phyloP scores from a whole-genome alignment of 2,329 filamentous ascomycete species.

The Penicillium sp. region DNA sequence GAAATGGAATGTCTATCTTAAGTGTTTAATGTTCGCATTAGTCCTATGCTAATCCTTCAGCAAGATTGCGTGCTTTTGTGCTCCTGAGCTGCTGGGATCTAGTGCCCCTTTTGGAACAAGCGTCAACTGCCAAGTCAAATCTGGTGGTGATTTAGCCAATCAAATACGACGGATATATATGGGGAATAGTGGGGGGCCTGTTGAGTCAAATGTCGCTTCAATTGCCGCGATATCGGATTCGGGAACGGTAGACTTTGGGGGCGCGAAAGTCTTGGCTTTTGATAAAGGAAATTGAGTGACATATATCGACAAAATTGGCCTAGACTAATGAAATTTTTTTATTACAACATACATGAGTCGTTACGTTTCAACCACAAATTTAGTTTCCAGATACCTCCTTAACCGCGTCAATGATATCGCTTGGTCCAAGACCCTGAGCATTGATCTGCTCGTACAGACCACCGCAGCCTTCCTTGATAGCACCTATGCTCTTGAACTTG shows the following conservation, averaged over 20 bases:
- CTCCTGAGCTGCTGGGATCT: not conserved
- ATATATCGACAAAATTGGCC: not conserved
- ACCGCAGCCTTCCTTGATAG: conserved; percentile 40
- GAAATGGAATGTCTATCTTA: not conserved
- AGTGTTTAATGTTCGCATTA: not conserved
- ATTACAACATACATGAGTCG: conserved; percentile 1
- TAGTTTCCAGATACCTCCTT: conserved; percentile 26
- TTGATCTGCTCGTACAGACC: conserved; percentile 41
- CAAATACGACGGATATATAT: not conserved
- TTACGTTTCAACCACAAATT: not conserved
- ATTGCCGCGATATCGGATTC: not conserved
- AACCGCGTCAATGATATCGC: conserved; percentile 34
- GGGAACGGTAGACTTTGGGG: not conserved
- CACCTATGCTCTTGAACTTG: conserved; percentile 39
- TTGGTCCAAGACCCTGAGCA: conserved; percentile 37
- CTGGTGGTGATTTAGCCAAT: not conserved
- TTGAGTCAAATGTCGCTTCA: not conserved
- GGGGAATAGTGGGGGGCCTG: not conserved
- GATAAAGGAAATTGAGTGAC: not conserved
- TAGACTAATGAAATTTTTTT: not conserved
- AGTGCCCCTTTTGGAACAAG: not conserved
- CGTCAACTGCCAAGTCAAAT: not conserved
- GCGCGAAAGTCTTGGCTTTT: not conserved
- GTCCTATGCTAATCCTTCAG: not conserved
- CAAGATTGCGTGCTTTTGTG: conserved; percentile 5